Conservation (phyloP, 2,329 filamentous ascomycete genomes). For the Salinomyces thailandicus region DNA sequence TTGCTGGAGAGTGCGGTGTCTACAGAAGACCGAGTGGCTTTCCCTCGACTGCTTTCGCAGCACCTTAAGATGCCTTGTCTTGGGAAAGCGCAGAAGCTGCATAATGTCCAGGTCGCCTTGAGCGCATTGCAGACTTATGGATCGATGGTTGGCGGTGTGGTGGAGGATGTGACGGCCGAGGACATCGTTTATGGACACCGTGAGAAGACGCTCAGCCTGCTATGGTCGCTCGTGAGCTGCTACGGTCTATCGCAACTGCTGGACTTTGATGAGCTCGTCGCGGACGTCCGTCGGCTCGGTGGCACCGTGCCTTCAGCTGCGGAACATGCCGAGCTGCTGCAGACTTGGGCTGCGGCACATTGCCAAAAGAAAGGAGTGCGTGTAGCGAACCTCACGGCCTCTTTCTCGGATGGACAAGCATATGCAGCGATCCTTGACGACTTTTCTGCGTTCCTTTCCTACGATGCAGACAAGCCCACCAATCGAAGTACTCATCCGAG, state of each 20-base stretch:
- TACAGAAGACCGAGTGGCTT: constrained; percentile 24
- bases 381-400: constrained; percentile 47
- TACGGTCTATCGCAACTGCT: constrained; percentile 46
- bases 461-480: background rate
- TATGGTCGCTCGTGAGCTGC: constrained; percentile 50
- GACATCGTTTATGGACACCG: constrained; percentile 55
- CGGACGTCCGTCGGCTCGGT: constrained; percentile 29
- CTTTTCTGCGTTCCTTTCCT: constrained; percentile 39
- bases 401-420: constrained; percentile 45
- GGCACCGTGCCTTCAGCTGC: background rate
- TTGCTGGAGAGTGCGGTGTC: constrained; percentile 28
- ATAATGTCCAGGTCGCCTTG: constrained; percentile 50
- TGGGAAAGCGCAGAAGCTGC: constrained; percentile 45
- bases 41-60: constrained; percentile 42
- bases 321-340: constrained; percentile 32
- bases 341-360: constrained; percentile 46
- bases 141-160: constrained; percentile 31
- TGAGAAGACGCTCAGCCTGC: constrained; percentile 51
- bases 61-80: constrained; percentile 49
- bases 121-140: constrained; percentile 39
- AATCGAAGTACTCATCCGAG: background rate
- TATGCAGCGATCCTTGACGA: constrained; percentile 48
- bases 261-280: constrained; percentile 44
- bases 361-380: constrained; percentile 36
- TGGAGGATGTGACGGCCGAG: constrained; percentile 39